Evolutionary conservation across 306 rosid genomes (phyloP).

Genomic region (Alnus glutinosa): DNA sequence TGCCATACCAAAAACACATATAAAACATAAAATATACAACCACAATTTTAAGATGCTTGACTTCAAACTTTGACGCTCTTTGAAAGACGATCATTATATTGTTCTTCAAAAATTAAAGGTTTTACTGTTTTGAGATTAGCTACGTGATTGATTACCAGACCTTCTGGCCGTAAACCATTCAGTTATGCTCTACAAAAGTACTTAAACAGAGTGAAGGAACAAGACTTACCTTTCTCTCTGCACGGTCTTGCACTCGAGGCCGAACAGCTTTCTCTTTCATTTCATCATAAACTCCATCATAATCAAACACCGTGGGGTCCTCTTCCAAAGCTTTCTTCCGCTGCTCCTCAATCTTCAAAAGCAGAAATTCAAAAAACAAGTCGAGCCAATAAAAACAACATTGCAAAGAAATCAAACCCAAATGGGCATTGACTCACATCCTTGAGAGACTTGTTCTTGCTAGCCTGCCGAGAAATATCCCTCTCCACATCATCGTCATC

Average conservation of each 20-base stretch:
- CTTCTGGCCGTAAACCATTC: neutral
- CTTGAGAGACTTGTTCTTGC: constrained; percentile 73
- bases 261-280: constrained; percentile 68
- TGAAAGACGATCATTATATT: too few relatives aligned
- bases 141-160: neutral
- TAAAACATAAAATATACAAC: neutral
- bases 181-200: neutral
- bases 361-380: constrained; percentile 13
- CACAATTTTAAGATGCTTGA: neutral
- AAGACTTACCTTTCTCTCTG: constrained; percentile 63
- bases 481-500: constrained; percentile 73
- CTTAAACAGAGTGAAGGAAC: neutral
- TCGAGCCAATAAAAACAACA: neutral
- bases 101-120: neutral
- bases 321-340: constrained; percentile 81
- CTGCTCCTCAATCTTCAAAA: constrained; percentile 72
- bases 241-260: constrained; percentile 63
- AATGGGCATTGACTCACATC: constrained; percentile 47
- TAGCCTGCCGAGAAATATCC: constrained; percentile 81
- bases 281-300: constrained; percentile 84
- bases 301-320: constrained; percentile 78
- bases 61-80: neutral
- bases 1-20: too few relatives aligned
- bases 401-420: constrained; percentile 4
- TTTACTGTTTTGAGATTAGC: neutral